Evolutionary conservation across 495 filamentous ascomycete genomes (phyloP), one percentile per base, ranked within the genome.

Genomic region (Oidiodendron maius): DNA sequence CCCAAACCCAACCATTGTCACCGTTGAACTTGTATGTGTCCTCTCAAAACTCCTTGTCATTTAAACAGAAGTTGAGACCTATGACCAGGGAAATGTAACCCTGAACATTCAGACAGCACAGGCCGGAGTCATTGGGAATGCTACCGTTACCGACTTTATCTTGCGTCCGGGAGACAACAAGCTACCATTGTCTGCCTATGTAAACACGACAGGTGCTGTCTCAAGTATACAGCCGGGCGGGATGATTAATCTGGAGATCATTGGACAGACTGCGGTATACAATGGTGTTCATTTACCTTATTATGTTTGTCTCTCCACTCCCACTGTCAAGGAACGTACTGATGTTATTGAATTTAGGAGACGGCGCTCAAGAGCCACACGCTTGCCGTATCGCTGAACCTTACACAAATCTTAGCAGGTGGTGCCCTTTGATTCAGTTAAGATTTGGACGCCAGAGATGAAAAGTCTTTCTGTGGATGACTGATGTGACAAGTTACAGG

Each of bases 1-100:
- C 32, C 85, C 86, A 48, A 91, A 91, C 60, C 77, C 75, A 6
- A 81, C 84, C 3, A 62, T 80, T 44, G 67, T 87, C 63, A 77
- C 77, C 5, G 65, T 91, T 38, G 61, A 69, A 16, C 70, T 89
- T 62, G 83, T 85, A 71, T 55, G 71, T 61, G 20, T 24, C 20
- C 13, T n/a, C 63, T 3, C 59, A 57, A 44, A 9, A 16, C 10
- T n/a, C 18, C 44, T 15, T 20, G 18, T n/a, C 3, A 3, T 18
- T 9, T 13, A 4, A 49, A 2, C 9, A 10, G 2, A n/a, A n/a
- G 12, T 18, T 46, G 18, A n/a, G n/a, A 51, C 15, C 2, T 35
- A 2, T 22, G 11, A 16, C 5, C 20, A 71, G 39, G n/a, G 66
- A n/a, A 70, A 67, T 39, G 64, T 68, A 11, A 69, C 65, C 0